phyloP scores from a whole-genome alignment of 805 yeast species.

The Metschnikowia lochheadii region DNA sequence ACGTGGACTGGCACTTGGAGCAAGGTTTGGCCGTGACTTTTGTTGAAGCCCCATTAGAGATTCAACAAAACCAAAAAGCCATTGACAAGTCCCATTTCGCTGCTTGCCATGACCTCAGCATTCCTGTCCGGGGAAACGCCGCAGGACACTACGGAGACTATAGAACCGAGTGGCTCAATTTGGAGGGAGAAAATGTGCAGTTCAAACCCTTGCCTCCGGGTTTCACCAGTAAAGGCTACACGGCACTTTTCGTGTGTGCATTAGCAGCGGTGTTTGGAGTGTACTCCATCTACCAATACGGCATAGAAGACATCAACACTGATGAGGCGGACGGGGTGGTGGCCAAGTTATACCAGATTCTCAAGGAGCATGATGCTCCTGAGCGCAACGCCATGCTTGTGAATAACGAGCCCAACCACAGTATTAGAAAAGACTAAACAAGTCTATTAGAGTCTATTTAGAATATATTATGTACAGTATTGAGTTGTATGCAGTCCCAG shows the following conservation, averaged over 20 bases:
- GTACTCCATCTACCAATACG: conserved; percentile 55
- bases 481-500: conserved; percentile 3
- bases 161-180: conserved; percentile 47
- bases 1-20: conserved; percentile 78
- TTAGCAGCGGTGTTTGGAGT: conserved; percentile 58
- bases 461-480: no score
- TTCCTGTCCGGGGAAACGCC: conserved; percentile 60
- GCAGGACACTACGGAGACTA: conserved; percentile 53
- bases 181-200: conserved; percentile 59
- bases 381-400: conserved; percentile 14
- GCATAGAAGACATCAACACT: conserved; percentile 56
- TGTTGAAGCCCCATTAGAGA: conserved; percentile 61
- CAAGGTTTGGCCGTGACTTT: conserved; percentile 75
- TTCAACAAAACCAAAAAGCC: conserved; percentile 29
- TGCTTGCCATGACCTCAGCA: conserved; percentile 45
- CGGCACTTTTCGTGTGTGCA: conserved; percentile 55
- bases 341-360: conserved; percentile 26
- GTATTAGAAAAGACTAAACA: not conserved
- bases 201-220: conserved; percentile 63
- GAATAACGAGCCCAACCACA: not conserved
- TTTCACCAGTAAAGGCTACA: conserved; percentile 65
- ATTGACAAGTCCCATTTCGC: conserved; percentile 48
- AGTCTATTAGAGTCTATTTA: no score
- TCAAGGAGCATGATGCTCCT: conserved; percentile 24
- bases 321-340: conserved; percentile 47